phyloP scores from a whole-genome alignment of 257 asterid species.

The Solanum chilense region DNA sequence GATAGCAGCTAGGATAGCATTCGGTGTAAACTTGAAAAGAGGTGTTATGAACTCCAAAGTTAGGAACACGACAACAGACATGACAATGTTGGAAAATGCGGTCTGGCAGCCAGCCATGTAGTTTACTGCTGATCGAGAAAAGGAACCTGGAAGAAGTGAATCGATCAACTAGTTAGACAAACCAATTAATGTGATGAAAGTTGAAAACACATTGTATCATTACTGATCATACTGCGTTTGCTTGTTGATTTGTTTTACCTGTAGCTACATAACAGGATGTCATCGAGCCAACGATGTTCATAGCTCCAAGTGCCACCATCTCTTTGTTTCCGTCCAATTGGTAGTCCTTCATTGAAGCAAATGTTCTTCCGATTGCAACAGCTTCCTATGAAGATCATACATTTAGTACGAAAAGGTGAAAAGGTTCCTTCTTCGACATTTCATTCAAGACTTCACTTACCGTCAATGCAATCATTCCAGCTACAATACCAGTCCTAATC shows the following conservation, averaged over 20 bases:
- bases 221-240: background rate
- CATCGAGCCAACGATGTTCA: slow-evolving; percentile 89
- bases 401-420: background rate
- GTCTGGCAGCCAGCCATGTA: slow-evolving; percentile 96
- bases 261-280: slow-evolving; percentile 92
- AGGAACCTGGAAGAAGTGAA: slow-evolving; percentile 49
- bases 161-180: background rate
- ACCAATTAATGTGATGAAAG: background rate
- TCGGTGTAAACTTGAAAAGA: slow-evolving; percentile 77
- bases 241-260: slow-evolving; percentile 21
- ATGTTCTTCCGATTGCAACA: slow-evolving; percentile 87
- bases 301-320: slow-evolving; percentile 92
- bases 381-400: slow-evolving; percentile 49
- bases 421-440: background rate
- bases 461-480: slow-evolving; percentile 84
- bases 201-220: background rate
- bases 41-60: slow-evolving; percentile 70
- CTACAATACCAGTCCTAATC: slow-evolving; percentile 55
- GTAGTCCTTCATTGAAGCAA: slow-evolving; percentile 90
- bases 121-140: slow-evolving; percentile 87
- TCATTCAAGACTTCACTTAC: slow-evolving; percentile 15
- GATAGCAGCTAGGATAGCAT: slow-evolving; percentile 83
- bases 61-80: slow-evolving; percentile 69
- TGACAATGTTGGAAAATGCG: slow-evolving; percentile 74
- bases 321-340: slow-evolving; percentile 87